Evolutionary conservation across 192 early-diverging fungal species (phyloP), one percentile per base, ranked within the genome.

Genomic region (Podila epigama): DNA sequence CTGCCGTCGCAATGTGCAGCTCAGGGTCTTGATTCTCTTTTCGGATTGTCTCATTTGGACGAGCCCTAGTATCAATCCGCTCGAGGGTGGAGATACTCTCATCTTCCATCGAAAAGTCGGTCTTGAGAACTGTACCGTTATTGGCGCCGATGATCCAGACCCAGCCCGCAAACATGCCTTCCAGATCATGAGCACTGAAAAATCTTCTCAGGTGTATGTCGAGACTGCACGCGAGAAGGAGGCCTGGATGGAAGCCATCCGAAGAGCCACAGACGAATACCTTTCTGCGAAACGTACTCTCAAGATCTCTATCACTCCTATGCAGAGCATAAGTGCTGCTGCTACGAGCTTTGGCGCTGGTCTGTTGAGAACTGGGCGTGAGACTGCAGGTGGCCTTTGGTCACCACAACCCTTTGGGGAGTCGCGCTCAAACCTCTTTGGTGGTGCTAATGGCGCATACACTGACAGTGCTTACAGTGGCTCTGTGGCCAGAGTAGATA

Each of bases 1-100:
- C 20, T 93, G 90, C 69, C 87, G 92, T 50, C 87, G 86, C 54
- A 88, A 81, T 70, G 86, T 92, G 71, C 93, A 95, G 71, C 72
- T 79, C 28, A 86, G 92, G 36, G 72, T 82, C 50, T 84, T 95
- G 54, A 90, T 92, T 58, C 75, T 95, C 51, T 89, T 95, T 70
- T 90, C 89, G 39, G 93, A 95, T 79, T 87, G 90, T 37, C 82
- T 95, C 13, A 79, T 95, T 35, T 92, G 90, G 82, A 87, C 90
- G 11, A 90, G 88, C 60, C 85, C 88, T 13, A 82, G 82, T 16
- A 59, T 82, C 39, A 77, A 77, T 39, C 73, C 83, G 20, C 68
- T 91, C 68, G 86, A 90, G 25, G n/a, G n/a, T n/a, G n/a, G n/a
- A n/a, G 86, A 88, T 51, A 85, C 88, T 20, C 86, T 83, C 60